Evolutionary conservation across 2,329 filamentous ascomycete genomes (phyloP).

Genomic region (Pestalotiopsis sp.): DNA sequence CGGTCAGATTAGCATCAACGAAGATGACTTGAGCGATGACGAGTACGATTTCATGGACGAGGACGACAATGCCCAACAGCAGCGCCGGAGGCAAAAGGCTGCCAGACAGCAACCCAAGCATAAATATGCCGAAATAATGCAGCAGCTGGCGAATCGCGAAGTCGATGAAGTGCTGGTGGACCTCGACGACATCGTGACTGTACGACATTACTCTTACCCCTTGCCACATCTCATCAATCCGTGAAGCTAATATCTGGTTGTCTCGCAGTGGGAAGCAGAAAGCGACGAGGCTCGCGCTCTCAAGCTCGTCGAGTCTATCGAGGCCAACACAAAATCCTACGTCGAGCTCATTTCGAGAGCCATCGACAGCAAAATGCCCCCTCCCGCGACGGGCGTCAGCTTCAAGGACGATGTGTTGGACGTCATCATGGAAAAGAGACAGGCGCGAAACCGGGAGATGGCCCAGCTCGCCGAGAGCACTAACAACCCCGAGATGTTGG

Average conservation of each 20-base stretch:
- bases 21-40: conserved; percentile 84
- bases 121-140: conserved; percentile 89
- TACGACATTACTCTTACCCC: conserved; percentile 43
- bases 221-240: neutral
- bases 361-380: conserved; percentile 84
- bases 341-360: conserved; percentile 89
- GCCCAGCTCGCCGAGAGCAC: conserved; percentile 66
- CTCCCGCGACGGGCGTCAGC: conserved; percentile 76
- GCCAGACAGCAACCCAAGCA: conserved; percentile 62
- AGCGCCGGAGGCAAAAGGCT: conserved; percentile 51
- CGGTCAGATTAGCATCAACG: conserved; percentile 82
- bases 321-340: conserved; percentile 92
- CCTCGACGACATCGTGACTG: conserved; percentile 80
- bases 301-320: conserved; percentile 80
- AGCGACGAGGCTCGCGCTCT: conserved; percentile 61
- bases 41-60: conserved; percentile 95
- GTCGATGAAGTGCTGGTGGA: conserved; percentile 81
- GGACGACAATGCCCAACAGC: conserved; percentile 61
- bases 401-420: conserved; percentile 98
- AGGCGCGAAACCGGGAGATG: conserved; percentile 81
- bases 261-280: conserved; percentile 71
- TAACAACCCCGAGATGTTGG: conserved; percentile 64
- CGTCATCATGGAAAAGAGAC: conserved; percentile 91
- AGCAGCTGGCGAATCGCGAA: conserved; percentile 82
- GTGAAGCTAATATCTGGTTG: neutral